Conservation (phyloP, 768 basidiomycete genomes). For the Hortiboletus flavorubellus region DNA sequence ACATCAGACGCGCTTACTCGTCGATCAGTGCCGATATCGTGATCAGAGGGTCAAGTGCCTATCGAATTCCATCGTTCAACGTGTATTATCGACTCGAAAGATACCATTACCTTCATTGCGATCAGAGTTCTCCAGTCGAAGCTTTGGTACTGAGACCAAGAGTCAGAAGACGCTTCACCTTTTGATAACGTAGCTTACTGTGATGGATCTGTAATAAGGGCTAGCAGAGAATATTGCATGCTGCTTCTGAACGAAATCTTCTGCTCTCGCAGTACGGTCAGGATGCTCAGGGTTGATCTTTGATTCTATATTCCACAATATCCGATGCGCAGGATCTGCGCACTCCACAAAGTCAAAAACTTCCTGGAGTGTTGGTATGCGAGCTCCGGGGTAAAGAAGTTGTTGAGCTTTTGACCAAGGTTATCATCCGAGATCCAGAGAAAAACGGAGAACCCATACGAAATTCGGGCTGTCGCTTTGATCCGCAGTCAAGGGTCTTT, state of each 20-base stretch:
- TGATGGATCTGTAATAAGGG: conserved; percentile 61
- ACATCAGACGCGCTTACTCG: conserved; percentile 40
- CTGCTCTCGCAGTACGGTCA: conserved; percentile 48
- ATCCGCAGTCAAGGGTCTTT: conserved; percentile 79
- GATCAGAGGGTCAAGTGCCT: conserved; percentile 56
- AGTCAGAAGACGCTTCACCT: background rate
- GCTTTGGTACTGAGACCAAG: conserved; percentile 61
- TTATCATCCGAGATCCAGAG: background rate
- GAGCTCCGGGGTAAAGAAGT: conserved; percentile 61
- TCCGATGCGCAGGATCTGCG: conserved; percentile 57
- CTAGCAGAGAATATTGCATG: conserved; percentile 55
- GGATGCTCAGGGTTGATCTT: conserved; percentile 60
- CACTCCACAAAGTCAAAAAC: conserved; percentile 75
- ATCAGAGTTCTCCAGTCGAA: conserved; percentile 80
- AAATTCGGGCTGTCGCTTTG: conserved; percentile 52
- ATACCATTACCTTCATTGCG: conserved; percentile 55
- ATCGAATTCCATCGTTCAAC: conserved; percentile 10
- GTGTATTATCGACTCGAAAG: background rate
- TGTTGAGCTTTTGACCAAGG: conserved; percentile 47
- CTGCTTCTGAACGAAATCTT: conserved; percentile 62
- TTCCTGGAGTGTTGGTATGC: conserved; percentile 70
- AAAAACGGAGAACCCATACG: conserved; percentile 41
- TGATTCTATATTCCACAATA: conserved; percentile 78
- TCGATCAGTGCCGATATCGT: conserved; percentile 63
- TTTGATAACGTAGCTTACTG: conserved; percentile 38